Conservation (phyloP, 2,329 filamentous ascomycete species). For the Zopfia rhizophila region DNA sequence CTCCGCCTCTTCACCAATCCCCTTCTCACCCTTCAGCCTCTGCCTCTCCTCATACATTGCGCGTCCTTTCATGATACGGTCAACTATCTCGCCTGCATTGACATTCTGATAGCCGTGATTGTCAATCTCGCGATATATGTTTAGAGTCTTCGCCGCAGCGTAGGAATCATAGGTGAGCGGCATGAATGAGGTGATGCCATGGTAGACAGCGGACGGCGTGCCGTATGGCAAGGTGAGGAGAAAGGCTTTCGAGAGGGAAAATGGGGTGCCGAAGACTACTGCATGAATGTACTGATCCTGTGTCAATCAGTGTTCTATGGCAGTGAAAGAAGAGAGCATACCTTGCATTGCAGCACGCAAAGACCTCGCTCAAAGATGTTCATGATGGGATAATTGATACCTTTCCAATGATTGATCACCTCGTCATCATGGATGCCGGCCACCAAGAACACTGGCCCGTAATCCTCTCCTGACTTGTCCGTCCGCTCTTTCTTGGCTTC, state of each 20-base stretch:
- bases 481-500: conserved; percentile 71
- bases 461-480: conserved; percentile 74
- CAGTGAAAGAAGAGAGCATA: conserved; percentile 55
- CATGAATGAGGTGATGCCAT: conserved; percentile 95
- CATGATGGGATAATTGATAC: conserved; percentile 99
- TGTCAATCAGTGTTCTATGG: conserved; percentile 28
- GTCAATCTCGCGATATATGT: conserved; percentile 83
- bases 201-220: conserved; percentile 84
- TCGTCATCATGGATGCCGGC: conserved; percentile 94
- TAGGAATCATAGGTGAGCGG: conserved; percentile 71
- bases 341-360: conserved; percentile 93
- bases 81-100: conserved; percentile 92
- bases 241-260: conserved; percentile 82
- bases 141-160: conserved; percentile 79
- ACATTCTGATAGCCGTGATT: conserved; percentile 84
- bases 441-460: conserved; percentile 85
- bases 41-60: conserved; percentile 92
- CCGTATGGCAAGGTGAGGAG: conserved; percentile 75
- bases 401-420: conserved; percentile 96
- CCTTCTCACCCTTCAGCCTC: conserved; percentile 88
- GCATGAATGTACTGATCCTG: conserved; percentile 79
- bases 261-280: conserved; percentile 89
- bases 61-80: conserved; percentile 86
- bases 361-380: conserved; percentile 97
- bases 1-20: conserved; percentile 72